A percentile compares a stretch with the other conserved stretches of the same genome.
Conservation (phyloP, 208 protist species). For the Leishmania arabica region DNA sequence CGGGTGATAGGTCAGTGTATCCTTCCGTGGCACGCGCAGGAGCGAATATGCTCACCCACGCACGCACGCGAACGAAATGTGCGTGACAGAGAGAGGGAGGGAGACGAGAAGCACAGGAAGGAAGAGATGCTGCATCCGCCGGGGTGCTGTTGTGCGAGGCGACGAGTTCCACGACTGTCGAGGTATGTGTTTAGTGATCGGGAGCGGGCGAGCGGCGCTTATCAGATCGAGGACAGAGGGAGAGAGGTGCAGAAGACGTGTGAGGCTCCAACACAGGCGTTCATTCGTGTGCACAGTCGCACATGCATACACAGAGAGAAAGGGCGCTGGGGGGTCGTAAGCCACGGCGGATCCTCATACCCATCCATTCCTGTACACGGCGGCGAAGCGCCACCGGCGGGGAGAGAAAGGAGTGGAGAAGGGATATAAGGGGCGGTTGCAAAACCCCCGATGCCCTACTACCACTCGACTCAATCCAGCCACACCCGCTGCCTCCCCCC, state of each 20-base stretch:
- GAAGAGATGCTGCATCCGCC: not conserved
- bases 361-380: not conserved
- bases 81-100: not conserved
- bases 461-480: not conserved
- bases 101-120: not conserved
- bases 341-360: not conserved
- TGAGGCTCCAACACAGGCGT: not conserved
- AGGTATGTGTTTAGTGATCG: not conserved
- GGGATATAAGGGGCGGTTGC: not conserved
- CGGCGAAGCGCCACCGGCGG: not conserved
- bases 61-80: not conserved
- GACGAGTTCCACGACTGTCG: not conserved
- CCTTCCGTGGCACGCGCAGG: not conserved
- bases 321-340: not conserved
- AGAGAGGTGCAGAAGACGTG: constrained; percentile 12
- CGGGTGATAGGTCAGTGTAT: not conserved
- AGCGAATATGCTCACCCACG: not conserved
- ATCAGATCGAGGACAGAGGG: constrained; percentile 3
- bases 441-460: not conserved
- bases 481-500: not conserved
- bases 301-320: not conserved
- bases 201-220: constrained; percentile 5
- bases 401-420: not conserved
- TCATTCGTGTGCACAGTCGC: not conserved
- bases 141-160: not conserved